Evolutionary conservation across 768 basidiomycete genomes (phyloP).

Genomic region (Psilocybe cyanescens): DNA sequence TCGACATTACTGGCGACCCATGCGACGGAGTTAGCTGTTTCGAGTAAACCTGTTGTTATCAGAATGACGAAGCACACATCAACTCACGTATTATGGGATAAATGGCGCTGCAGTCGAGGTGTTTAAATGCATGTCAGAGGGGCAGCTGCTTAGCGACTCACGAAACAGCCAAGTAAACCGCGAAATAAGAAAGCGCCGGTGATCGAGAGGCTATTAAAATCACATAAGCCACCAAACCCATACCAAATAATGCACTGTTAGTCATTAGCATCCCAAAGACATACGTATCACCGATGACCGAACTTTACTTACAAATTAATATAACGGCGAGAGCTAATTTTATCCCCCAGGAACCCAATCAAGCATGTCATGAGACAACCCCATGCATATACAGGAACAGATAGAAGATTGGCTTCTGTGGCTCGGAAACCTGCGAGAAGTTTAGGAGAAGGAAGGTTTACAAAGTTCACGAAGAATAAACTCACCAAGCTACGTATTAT

Average conservation of each 20-base stretch:
- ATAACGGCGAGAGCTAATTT: constrained; percentile 54
- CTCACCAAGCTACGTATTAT: constrained; percentile 36
- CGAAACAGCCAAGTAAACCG: constrained; percentile 72
- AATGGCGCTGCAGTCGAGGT: constrained; percentile 39
- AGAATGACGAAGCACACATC: background rate
- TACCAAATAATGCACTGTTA: constrained; percentile 26
- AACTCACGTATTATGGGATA: constrained; percentile 55
- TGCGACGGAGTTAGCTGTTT: constrained; percentile 36
- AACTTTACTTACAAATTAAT: constrained; percentile 60
- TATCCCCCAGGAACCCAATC: constrained; percentile 67
- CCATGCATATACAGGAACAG: constrained; percentile 79
- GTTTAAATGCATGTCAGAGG: background rate
- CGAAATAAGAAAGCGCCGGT: constrained; percentile 73
- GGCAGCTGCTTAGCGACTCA: constrained; percentile 37
- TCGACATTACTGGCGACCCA: constrained; percentile 79
- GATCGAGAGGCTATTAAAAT: constrained; percentile 64
- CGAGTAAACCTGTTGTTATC: background rate
- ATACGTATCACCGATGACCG: background rate
- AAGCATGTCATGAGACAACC: constrained; percentile 67
- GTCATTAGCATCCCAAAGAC: background rate
- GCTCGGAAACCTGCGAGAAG: constrained; percentile 52
- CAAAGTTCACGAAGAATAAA: background rate
- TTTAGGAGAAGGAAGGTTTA: background rate
- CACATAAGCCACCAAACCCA: constrained; percentile 61
- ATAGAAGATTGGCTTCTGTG: constrained; percentile 72